Conservation (phyloP, 1,284 basidiomycete species). For the Marasmius oreades region DNA sequence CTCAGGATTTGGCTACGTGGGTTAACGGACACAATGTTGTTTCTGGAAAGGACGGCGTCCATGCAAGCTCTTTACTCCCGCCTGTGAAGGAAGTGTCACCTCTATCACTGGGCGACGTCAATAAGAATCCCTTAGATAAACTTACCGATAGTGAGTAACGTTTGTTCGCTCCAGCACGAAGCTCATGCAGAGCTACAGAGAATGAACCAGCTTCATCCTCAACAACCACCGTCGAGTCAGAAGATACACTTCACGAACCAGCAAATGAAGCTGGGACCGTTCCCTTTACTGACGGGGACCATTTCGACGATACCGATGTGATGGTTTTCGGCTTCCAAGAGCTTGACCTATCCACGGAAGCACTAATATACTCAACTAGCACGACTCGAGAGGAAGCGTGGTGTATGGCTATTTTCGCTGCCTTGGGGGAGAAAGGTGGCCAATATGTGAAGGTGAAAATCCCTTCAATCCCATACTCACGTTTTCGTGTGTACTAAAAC, state of each 20-base stretch:
- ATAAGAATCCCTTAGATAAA: slow-evolving; percentile 14
- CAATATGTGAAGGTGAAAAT: slow-evolving; percentile 59
- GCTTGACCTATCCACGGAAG: slow-evolving; percentile 70
- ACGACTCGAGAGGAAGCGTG: slow-evolving; percentile 66
- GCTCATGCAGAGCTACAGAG: too few relatives aligned
- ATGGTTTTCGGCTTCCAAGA: slow-evolving; percentile 75
- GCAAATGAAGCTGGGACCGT: slow-evolving; percentile 3
- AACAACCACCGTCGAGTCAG: too few relatives aligned
- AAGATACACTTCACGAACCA: too few relatives aligned
- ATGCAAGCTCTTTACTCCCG: slow-evolving; percentile 22
- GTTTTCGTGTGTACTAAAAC: too few relatives aligned
- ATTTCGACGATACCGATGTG: slow-evolving; percentile 50
- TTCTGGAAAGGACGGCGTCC: not conserved
- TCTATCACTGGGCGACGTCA: slow-evolving; percentile 18
- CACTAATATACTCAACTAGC: slow-evolving; percentile 61
- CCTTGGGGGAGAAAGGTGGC: slow-evolving; percentile 61
- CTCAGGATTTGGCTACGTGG: slow-evolving; percentile 61
- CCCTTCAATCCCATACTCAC: not conserved
- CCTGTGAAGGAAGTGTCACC: slow-evolving; percentile 37
- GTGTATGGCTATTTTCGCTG: slow-evolving; percentile 58
- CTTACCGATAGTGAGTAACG: slow-evolving; percentile 4
- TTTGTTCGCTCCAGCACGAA: too few relatives aligned
- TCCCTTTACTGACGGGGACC: slow-evolving; percentile 24
- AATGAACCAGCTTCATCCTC: too few relatives aligned
- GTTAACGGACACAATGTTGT: slow-evolving; percentile 26